These are phyloP conservation scores for Rhizopogon roseolus DNA, from an alignment of 768 basidiomycete genomes.

Conservation along the genomic window DNA sequence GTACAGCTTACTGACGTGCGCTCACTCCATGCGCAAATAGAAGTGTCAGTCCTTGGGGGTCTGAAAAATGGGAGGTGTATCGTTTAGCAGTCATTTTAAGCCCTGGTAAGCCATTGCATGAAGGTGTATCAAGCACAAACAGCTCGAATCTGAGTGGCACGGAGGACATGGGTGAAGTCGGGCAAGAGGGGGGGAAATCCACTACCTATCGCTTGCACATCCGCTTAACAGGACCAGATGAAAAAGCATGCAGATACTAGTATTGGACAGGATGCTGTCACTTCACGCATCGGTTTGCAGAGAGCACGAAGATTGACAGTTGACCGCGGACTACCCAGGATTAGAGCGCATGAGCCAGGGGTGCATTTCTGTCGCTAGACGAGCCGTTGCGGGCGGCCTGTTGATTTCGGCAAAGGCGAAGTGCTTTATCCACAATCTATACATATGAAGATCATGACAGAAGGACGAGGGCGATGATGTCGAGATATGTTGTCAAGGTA, in stretches of 20 bases:
- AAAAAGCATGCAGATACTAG: neutral
- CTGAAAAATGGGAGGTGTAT: slow-evolving; percentile 27
- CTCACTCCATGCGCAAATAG: slow-evolving; percentile 46
- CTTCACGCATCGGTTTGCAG: neutral
- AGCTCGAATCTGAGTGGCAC: neutral
- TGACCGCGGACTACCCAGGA: neutral
- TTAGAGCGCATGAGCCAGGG: neutral
- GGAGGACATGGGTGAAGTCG: neutral
- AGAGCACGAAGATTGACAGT: neutral
- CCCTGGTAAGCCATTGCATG: slow-evolving; percentile 1
- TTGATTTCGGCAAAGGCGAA: neutral
- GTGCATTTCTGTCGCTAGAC: neutral
- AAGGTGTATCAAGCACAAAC: slow-evolving; percentile 4
- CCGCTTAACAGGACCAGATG: neutral
- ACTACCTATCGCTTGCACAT: neutral
- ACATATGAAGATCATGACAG: neutral
- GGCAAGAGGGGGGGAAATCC: neutral
- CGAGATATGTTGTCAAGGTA: neutral
- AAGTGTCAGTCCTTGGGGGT: slow-evolving; percentile 35
- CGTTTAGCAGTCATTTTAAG: slow-evolving; percentile 44
- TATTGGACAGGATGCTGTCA: neutral
- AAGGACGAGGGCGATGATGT: neutral
- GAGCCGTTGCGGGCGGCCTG: neutral
- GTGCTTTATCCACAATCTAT: neutral
- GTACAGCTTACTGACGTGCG: slow-evolving; percentile 31